Evolutionary conservation across 2,329 filamentous ascomycete species (phyloP).

Genomic region (Aphanocladium album): DNA sequence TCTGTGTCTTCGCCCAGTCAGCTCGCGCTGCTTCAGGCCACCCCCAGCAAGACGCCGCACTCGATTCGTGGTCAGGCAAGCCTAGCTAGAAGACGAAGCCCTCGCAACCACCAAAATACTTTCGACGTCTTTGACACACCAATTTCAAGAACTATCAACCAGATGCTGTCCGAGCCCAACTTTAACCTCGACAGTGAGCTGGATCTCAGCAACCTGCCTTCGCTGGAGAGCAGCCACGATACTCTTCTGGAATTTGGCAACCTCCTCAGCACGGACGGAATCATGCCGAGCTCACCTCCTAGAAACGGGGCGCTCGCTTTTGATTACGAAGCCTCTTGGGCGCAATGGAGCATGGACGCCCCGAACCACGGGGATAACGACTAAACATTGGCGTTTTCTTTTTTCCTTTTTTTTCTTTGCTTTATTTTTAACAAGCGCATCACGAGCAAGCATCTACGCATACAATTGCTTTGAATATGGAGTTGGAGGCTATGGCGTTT

Average conservation of each 20-base stretch:
- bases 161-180: conserved; percentile 56
- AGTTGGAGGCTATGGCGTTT: conserved; percentile 2
- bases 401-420: not conserved
- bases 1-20: conserved; percentile 42
- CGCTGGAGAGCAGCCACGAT: conserved; percentile 32
- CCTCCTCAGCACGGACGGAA: conserved; percentile 42
- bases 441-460: not conserved
- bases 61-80: conserved; percentile 24
- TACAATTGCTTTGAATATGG: conserved; percentile 1
- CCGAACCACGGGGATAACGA: not conserved
- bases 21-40: conserved; percentile 38
- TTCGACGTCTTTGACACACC: conserved; percentile 48
- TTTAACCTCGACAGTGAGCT: conserved; percentile 40
- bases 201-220: conserved; percentile 36
- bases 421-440: not conserved
- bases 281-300: conserved; percentile 46
- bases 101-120: conserved; percentile 33
- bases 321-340: conserved; percentile 22
- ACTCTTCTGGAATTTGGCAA: conserved; percentile 42
- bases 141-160: conserved; percentile 57
- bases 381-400: not conserved
- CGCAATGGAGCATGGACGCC: conserved; percentile 11
- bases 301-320: conserved; percentile 23
- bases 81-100: conserved; percentile 38
- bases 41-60: conserved; percentile 43